These are phyloP conservation scores for Colletotrichum sp. DNA, from an alignment of 2,329 filamentous ascomycete species.

Conservation along the genomic window DNA sequence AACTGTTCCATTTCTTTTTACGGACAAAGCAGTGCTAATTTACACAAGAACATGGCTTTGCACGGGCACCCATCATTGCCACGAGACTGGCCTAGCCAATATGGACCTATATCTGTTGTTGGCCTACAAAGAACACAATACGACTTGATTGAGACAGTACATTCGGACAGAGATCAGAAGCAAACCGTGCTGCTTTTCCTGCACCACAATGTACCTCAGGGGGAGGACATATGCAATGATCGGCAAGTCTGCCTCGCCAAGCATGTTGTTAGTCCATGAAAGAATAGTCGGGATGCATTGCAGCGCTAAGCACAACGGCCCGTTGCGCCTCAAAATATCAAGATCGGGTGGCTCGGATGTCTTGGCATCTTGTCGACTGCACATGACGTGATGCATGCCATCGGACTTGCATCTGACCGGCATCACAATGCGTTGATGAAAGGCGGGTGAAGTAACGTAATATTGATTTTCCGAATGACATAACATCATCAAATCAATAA, in stretches of 20 bases:
- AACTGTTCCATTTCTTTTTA: too few species aligned
- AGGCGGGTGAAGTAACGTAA: neutral
- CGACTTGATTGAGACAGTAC: too few species aligned
- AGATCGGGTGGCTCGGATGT: neutral
- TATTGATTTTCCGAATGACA: neutral
- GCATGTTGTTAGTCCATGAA: neutral
- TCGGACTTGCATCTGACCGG: neutral
- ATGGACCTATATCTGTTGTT: too few species aligned
- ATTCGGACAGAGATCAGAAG: neutral
- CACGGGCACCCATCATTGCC: too few species aligned
- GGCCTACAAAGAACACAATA: too few species aligned
- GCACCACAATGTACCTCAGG: accelerated
- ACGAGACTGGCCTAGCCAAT: too few species aligned
- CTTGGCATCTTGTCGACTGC: neutral
- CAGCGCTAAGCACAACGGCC: neutral
- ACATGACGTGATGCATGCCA: neutral
- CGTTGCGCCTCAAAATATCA: neutral
- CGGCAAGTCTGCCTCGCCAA: neutral
- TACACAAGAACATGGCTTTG: too few species aligned
- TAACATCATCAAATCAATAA: neutral
- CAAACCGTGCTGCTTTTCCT: accelerated
- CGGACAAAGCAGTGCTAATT: too few species aligned
- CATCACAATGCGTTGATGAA: neutral
- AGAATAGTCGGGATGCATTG: neutral
- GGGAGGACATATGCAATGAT: neutral